Evolutionary conservation across 495 filamentous ascomycete genomes (phyloP).

Genomic region (Podospora fimiseda): DNA sequence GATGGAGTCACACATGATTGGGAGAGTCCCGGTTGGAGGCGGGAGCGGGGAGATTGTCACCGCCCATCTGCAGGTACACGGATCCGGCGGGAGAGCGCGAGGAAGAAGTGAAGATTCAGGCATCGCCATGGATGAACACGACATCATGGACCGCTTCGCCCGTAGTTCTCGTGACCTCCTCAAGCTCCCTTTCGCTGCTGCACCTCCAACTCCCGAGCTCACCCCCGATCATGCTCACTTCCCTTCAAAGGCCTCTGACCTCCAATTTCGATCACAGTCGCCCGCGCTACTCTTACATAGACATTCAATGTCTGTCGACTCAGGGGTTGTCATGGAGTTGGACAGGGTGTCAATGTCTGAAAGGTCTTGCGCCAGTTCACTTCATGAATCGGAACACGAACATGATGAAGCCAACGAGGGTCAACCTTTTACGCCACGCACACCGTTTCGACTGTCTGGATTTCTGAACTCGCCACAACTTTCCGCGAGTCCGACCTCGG

Average conservation of each 20-base stretch:
- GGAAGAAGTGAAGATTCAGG: background rate
- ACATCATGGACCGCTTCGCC: background rate
- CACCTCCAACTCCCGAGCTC: background rate
- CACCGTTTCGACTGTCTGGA: background rate
- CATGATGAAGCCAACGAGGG: background rate
- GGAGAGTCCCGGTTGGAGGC: background rate
- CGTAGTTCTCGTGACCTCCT: background rate
- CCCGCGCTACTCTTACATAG: background rate
- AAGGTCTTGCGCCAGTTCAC: background rate
- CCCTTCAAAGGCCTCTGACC: background rate
- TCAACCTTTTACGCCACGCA: background rate
- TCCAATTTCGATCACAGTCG: background rate
- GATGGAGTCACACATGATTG: background rate
- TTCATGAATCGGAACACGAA: background rate
- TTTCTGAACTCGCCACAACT: background rate
- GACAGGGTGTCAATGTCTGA: background rate
- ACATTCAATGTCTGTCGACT: constrained; percentile 1
- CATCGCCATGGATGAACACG: background rate
- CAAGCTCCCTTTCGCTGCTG: background rate
- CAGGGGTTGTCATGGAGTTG: background rate
- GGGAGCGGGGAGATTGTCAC: background rate
- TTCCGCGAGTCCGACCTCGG: background rate
- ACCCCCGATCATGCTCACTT: background rate
- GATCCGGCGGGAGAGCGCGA: background rate
- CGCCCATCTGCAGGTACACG: background rate